Base-by-base conservation (phyloP, 2,329 filamentous ascomycete genomes). In the Pezicula carpinea region DNA sequence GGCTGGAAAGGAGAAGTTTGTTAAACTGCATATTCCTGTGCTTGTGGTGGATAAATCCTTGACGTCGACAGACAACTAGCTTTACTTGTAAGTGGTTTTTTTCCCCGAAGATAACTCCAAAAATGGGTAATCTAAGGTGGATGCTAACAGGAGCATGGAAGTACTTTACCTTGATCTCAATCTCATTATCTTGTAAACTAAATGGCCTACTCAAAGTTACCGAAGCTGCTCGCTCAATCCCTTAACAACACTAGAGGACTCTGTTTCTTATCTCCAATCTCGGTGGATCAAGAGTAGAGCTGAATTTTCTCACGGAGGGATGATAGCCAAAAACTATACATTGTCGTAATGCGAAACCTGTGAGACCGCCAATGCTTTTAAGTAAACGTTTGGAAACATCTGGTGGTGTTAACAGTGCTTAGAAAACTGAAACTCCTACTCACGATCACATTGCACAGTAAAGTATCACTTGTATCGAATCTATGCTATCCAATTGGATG, bases 281-380 rank as follows among this genome's bases (percentile, higher is more conserved):
- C 4, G 64, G 39, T 1, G 46, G 22, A 43, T 62, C 57, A 8
- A 46, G 40, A 1, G 47, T 48, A 0, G 3, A 33, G 7, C 41
- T 44, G 19, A 46, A 55, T 11, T 43, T 54, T 19, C 53, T 48
- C 17, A 53, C 51, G 43, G 54, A 63, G 29, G 61, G 57, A 46
- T 65, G 62, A 41, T 64, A 65, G n/a, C 61, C 64, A 15, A 65
- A 58, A 42, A 64, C 61, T 10, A 65, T 54, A 39, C 61, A 64
- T 36, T 63, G 61, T 3, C 63, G 56, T 6, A 65, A 55, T 10
- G 61, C 61, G 53, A 63, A 56, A 2, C 62, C 63, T 7, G 61
- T 64, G 7, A 65, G 47, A 46, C 61, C 65, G n/a, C 63, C 57
- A 56, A 1, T 46, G n/a, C 23, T 40, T 43, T n/a, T 19, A 41